Conservation (phyloP, 2,329 filamentous ascomycete genomes). For the Sporothrix variecibatus region DNA sequence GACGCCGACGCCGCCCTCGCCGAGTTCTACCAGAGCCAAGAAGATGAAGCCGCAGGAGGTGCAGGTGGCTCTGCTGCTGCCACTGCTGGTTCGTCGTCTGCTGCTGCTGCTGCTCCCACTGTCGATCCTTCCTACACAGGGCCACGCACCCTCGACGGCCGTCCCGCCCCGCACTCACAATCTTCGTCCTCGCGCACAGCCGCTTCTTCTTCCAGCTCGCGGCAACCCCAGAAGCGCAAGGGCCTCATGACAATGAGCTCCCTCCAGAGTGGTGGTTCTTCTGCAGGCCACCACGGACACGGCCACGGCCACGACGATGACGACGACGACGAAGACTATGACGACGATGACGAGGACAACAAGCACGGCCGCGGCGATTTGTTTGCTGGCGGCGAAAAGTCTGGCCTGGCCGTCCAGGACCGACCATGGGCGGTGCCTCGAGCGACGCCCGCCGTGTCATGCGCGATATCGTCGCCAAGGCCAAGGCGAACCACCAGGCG, state of each 20-base stretch:
- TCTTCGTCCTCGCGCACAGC: slow-evolving; percentile 38
- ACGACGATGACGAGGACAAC: slow-evolving; percentile 58
- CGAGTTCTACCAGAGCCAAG: slow-evolving; percentile 62
- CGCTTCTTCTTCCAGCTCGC: slow-evolving; percentile 21
- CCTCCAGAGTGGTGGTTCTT: slow-evolving; percentile 48
- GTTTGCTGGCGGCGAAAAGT: slow-evolving; percentile 86
- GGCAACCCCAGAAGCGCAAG: slow-evolving; percentile 53
- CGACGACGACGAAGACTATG: slow-evolving; percentile 60
- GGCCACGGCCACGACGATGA: slow-evolving; percentile 59
- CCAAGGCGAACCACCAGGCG: slow-evolving; percentile 47
- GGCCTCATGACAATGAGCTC: slow-evolving; percentile 64
- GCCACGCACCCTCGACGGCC: slow-evolving; percentile 63
- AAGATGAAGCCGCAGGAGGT: slow-evolving; percentile 51
- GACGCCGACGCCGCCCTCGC: slow-evolving; percentile 64
- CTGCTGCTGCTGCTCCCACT: slow-evolving; percentile 35
- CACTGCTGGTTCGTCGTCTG: slow-evolving; percentile 36
- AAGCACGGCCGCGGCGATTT: slow-evolving; percentile 65
- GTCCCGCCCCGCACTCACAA: slow-evolving; percentile 53
- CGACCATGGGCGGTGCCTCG: slow-evolving; percentile 41
- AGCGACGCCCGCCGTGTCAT: slow-evolving; percentile 58
- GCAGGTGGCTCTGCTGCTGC: slow-evolving; percentile 47
- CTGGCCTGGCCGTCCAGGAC: slow-evolving; percentile 68
- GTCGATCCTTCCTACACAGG: slow-evolving; percentile 55
- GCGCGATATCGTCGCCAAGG: slow-evolving; percentile 65
- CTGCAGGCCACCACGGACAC: slow-evolving; percentile 56